phyloP scores from a whole-genome alignment of 2,329 filamentous ascomycete species.

The Blumeria hordei region DNA sequence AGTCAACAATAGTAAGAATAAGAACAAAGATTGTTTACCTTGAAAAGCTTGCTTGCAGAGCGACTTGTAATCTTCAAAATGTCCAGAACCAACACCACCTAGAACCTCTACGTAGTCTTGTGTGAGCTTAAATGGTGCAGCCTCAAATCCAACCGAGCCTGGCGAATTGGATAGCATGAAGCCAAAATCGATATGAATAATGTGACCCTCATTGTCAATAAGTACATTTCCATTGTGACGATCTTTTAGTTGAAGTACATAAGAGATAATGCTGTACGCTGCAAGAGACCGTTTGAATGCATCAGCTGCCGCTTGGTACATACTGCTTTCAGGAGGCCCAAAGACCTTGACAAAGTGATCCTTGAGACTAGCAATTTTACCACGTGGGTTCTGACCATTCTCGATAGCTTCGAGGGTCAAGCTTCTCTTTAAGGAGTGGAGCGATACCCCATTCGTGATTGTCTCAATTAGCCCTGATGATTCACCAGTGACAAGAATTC shows the following conservation, averaged over 20 bases:
- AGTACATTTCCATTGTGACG: constrained; percentile 71
- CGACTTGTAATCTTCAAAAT: constrained; percentile 53
- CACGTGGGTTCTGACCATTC: constrained; percentile 44
- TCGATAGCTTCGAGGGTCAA: constrained; percentile 54
- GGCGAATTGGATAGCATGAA: constrained; percentile 80
- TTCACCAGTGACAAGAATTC: constrained; percentile 65
- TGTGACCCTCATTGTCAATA: constrained; percentile 66
- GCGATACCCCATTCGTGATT: constrained; percentile 69
- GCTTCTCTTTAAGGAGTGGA: constrained; percentile 64
- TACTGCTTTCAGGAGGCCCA: constrained; percentile 41
- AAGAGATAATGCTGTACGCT: constrained; percentile 67
- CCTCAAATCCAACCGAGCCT: constrained; percentile 64
- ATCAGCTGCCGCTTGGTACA: constrained; percentile 47
- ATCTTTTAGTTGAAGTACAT: constrained; percentile 65
- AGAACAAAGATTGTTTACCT: constrained; percentile 22
- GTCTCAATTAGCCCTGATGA: constrained; percentile 69
- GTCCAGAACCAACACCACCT: constrained; percentile 43
- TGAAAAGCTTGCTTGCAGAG: constrained; percentile 70
- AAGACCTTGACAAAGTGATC: constrained; percentile 69
- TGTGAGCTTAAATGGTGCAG: constrained; percentile 67
- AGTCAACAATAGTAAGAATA: neutral
- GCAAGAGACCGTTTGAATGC: constrained; percentile 64
- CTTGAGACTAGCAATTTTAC: constrained; percentile 54
- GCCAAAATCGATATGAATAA: constrained; percentile 73
- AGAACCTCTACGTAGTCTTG: constrained; percentile 70